phyloP scores from a whole-genome alignment of 805 yeast genomes.

The Danielia oregonensis region DNA sequence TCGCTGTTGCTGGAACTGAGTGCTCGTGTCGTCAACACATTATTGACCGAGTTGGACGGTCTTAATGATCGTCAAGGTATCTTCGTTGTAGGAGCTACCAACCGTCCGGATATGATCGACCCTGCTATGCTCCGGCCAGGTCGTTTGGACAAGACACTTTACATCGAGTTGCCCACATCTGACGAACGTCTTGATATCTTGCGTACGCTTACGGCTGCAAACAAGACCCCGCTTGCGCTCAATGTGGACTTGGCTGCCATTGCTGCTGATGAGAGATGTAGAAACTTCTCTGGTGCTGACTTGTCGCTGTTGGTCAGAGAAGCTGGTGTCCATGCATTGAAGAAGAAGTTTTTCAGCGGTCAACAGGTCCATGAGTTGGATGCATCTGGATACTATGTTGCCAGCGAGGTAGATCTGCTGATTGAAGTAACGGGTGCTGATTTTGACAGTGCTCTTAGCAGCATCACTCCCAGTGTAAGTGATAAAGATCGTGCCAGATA shows the following conservation, averaged over 20 bases:
- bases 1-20: slow-evolving; percentile 83
- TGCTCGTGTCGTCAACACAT: slow-evolving; percentile 89
- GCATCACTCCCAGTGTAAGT: slow-evolving; percentile 86
- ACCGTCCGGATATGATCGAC: slow-evolving; percentile 97
- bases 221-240: slow-evolving; percentile 68
- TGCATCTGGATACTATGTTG: slow-evolving; percentile 34
- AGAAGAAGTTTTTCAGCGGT: slow-evolving; percentile 59
- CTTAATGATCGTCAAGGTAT: slow-evolving; percentile 89
- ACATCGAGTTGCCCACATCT: slow-evolving; percentile 81
- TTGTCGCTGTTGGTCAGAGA: slow-evolving; percentile 87
- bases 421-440: slow-evolving; percentile 62
- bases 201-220: slow-evolving; percentile 65
- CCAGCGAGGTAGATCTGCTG: slow-evolving; percentile 23
- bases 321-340: slow-evolving; percentile 86
- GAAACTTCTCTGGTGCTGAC: slow-evolving; percentile 96
- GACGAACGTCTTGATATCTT: slow-evolving; percentile 80
- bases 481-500: slow-evolving; percentile 79
- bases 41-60: slow-evolving; percentile 93
- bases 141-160: slow-evolving; percentile 86
- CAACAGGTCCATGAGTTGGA: slow-evolving; percentile 38
- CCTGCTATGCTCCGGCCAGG: slow-evolving; percentile 98
- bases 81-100: slow-evolving; percentile 94
- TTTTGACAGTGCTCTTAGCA: slow-evolving; percentile 65
- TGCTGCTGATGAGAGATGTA: slow-evolving; percentile 74
- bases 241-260: slow-evolving; percentile 59